Percentiles rank a stretch among this genome's conserved stretches.
phyloP scores from a whole-genome alignment of 2,329 filamentous ascomycete species.

The Phaeomoniella chlamydospora region DNA sequence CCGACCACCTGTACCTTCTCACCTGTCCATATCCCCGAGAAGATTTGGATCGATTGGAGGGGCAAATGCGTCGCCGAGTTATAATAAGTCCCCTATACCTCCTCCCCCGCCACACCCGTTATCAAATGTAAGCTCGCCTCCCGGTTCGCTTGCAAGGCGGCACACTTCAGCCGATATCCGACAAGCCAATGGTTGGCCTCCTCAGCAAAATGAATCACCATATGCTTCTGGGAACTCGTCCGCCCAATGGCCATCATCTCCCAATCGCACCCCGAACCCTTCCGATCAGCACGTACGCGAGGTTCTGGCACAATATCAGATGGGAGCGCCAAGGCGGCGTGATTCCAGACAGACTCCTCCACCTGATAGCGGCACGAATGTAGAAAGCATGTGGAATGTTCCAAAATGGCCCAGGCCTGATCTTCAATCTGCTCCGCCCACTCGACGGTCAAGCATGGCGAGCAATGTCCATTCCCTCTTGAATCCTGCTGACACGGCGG shows the following conservation, averaged over 20 bases:
- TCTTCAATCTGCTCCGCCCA: constrained; percentile 43
- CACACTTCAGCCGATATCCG: constrained; percentile 96
- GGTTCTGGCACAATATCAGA: constrained; percentile 50
- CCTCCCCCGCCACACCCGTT: constrained; percentile 54
- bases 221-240: constrained; percentile 50
- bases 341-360: constrained; percentile 39
- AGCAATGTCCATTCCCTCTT: constrained; percentile 54
- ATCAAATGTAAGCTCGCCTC: constrained; percentile 40
- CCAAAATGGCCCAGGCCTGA: constrained; percentile 18
- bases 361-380: constrained; percentile 33
- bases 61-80: constrained; percentile 54
- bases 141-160: constrained; percentile 58
- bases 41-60: constrained; percentile 77
- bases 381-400: constrained; percentile 41
- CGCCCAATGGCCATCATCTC: constrained; percentile 53
- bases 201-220: constrained; percentile 37
- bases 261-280: constrained; percentile 31
- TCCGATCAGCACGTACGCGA: constrained; percentile 48
- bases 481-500: constrained; percentile 54
- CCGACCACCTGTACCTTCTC: constrained; percentile 66
- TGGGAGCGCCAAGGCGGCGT: constrained; percentile 36
- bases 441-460: constrained; percentile 55
- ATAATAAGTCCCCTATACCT: constrained; percentile 54
- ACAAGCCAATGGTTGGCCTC: constrained; percentile 60
- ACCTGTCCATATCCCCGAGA: constrained; percentile 62